Evolutionary conservation across 2,329 filamentous ascomycete genomes (phyloP), one percentile per base, ranked within the genome.

Genomic region (Aureobasidium leucospermi): DNA sequence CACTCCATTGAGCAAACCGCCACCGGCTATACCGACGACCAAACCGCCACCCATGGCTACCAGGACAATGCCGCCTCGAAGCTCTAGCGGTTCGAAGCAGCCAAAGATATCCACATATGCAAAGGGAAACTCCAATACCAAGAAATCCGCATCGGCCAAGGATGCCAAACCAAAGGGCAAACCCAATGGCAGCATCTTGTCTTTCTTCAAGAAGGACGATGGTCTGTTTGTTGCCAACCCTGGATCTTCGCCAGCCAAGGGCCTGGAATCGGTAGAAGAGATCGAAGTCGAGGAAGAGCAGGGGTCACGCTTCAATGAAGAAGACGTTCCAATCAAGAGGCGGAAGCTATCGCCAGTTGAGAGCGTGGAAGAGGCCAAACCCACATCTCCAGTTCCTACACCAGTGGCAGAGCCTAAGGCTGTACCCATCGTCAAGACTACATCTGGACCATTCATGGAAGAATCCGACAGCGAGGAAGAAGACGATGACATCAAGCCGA

Each of bases 401-500:
- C 10, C 43, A 9, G 15, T 34, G 11, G 43, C 16, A 1, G 16
- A 29, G 19, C 6, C n/a, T 9, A 58, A 47, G 4, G 1, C 8
- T 16, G n/a, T 9, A 31, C 28, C 36, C 2, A 16, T 52, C 4
- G 4, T n/a, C 23, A 52, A 52, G 28, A 36, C 19, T 32, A 5
- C 36, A 3, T 78, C 71, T 60, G 85, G 83, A 0, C 87, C 87
- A 0, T 92, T 92, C 65, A 68, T 91, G 42, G 82, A 88, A 60
- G 87, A 90, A 62, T 90, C 87, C 1, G 83, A 85, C 58, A 83
- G 78, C 42, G 83, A 86, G 56, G 75, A 80, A 6, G 69, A 71
- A 7, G 68, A 68, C 13, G 68, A 58, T n/a, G 32, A 48, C 19
- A 36, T 23, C 31, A 10, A 15, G 7, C 42, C 42, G 6, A 15